Percentiles rank a stretch among this genome's conserved stretches.
Conservation (phyloP, 139 green algal genomes). For the Coelastrella sp. region DNA sequence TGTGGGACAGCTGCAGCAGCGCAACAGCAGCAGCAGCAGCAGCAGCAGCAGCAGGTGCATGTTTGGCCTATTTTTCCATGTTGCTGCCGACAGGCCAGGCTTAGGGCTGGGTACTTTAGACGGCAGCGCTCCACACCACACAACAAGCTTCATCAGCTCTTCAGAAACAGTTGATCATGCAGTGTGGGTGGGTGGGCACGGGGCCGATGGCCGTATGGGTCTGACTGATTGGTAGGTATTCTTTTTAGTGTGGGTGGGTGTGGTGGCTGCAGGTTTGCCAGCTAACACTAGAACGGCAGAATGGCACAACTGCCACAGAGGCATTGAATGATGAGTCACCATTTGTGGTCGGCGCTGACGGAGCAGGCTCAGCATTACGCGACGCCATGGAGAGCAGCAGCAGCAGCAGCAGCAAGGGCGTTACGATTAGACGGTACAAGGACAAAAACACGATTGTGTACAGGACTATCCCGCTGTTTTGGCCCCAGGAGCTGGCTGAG, state of each 20-base stretch:
- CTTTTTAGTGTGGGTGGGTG: neutral
- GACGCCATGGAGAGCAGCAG: slow-evolving; percentile 43
- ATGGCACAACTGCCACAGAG: neutral
- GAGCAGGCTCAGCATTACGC: slow-evolving; percentile 32
- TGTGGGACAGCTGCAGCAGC: too few species aligned
- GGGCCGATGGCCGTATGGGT: neutral
- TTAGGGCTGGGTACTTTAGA: too few species aligned
- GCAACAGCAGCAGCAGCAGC: too few species aligned
- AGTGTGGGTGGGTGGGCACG: too few species aligned
- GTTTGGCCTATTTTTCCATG: too few species aligned
- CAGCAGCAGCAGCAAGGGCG: slow-evolving; percentile 26
- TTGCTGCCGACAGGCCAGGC: too few species aligned
- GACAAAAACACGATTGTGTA: slow-evolving; percentile 65
- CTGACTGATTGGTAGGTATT: neutral
- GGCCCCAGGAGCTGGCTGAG: slow-evolving; percentile 34
- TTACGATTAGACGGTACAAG: slow-evolving; percentile 45
- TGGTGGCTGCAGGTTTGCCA: slow-evolving; percentile 1
- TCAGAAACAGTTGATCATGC: too few species aligned
- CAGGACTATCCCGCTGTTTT: slow-evolving; percentile 59
- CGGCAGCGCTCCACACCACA: too few species aligned
- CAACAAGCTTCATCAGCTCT: too few species aligned
- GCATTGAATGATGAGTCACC: neutral
- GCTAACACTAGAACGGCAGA: slow-evolving; percentile 4
- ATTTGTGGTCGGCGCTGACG: slow-evolving; percentile 57
- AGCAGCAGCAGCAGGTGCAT: too few species aligned